These are phyloP conservation scores for Sarcomyxa edulis DNA, from an alignment of 768 basidiomycete genomes.

Conservation along the genomic window DNA sequence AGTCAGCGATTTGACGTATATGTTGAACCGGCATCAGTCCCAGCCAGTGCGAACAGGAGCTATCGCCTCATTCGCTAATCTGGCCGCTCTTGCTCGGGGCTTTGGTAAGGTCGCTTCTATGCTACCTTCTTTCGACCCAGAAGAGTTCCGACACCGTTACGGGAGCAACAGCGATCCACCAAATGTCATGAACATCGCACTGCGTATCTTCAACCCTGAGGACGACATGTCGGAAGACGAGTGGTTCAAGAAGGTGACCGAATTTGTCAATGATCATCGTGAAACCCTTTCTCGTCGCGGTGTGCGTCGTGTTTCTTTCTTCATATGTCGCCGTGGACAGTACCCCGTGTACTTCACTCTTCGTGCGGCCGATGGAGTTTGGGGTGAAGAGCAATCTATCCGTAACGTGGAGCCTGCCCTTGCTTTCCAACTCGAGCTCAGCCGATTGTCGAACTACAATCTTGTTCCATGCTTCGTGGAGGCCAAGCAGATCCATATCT, in stretches of 20 bases:
- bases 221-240: conserved; percentile 74
- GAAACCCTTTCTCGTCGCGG: conserved; percentile 65
- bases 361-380: conserved; percentile 63
- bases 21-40: conserved; percentile 80
- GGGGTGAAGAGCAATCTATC: conserved; percentile 94
- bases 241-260: conserved; percentile 69
- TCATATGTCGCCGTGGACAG: conserved; percentile 86
- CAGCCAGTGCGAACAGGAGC: conserved; percentile 90
- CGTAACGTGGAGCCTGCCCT: conserved; percentile 98
- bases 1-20: conserved; percentile 92
- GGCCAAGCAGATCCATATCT: conserved; percentile 96
- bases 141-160: conserved; percentile 72
- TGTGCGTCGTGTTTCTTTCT: conserved; percentile 86
- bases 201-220: conserved; percentile 79
- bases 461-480: conserved; percentile 95
- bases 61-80: conserved; percentile 84
- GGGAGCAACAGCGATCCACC: conserved; percentile 71
- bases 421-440: conserved; percentile 96
- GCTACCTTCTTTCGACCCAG: conserved; percentile 69
- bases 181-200: conserved; percentile 91
- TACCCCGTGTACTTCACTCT: conserved; percentile 96
- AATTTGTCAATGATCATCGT: conserved; percentile 66
- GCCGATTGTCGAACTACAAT: conserved; percentile 94
- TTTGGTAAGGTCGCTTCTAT: conserved; percentile 69
- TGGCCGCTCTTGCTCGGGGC: conserved; percentile 61